Evolutionary conservation across 129 eudicot species (phyloP), one percentile per base, ranked within the genome.

Genomic region (Centaurea solstitialis): DNA sequence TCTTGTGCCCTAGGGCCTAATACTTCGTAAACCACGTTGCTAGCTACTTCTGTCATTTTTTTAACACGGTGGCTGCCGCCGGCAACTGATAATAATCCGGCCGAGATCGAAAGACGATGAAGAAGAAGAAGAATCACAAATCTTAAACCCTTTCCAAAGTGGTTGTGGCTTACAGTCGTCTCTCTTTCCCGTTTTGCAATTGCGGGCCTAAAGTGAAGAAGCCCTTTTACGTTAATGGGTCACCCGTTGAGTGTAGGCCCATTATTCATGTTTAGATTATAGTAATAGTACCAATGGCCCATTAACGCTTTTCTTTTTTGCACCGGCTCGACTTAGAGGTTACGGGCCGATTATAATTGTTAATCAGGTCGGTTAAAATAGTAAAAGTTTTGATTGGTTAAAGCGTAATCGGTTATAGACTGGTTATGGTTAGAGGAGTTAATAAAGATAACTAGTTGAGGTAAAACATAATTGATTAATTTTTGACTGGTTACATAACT

Each of bases 21-120:
- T 35, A 93, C 98, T 59, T 95, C 93, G 80, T 92, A 91, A 72
- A 95, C 95, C 17, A 95, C 98, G 62, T 90, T 76, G 86, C 95
- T 89, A 66, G 93, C 98, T 72, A 89, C 95, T 85, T 91, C 98
- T 22, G 95, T 95, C 98, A 95, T 95, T 76, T 79, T 75, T 41
- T 79, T 17, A 43, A 47, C 9, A 40, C 50, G 84, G 75, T 70
- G 30, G 30, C 30, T 26, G 40, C 64, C 83, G 40, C 64, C 83
- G 77, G 83, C 43, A 62, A 38, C 28, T 83, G 82, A 45, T 62
- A 28, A 71, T 62, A 28, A 71, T 71, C 86, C 86, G 86, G 67
- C 78, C 22, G 70, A 77, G 77, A 71, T 26, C 70, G 77, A 62
- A 76, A 62, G 59, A 65, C 72, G 80, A 69, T 4, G 67, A 37